A percentile compares a stretch with the other conserved stretches of the same genome.
These are phyloP conservation scores for Scheffersomyces segobiensis DNA, from an alignment of 1,139 yeast species.

Conservation along the genomic window DNA sequence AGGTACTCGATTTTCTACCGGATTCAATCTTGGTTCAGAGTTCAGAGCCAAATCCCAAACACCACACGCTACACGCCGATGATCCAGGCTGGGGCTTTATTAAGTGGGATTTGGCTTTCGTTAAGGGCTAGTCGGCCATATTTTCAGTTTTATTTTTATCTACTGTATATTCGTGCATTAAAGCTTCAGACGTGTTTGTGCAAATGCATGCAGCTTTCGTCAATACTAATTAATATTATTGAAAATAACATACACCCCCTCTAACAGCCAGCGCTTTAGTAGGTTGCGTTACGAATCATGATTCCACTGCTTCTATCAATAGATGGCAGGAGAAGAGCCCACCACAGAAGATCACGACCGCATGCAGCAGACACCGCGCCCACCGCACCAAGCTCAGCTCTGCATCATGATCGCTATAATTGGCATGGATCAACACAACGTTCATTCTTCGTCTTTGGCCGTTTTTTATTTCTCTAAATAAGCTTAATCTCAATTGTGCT, in stretches of 20 bases:
- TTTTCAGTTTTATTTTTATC: neutral
- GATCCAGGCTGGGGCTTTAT: neutral
- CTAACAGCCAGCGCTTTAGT: neutral
- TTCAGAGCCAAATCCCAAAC: neutral
- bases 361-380: neutral
- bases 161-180: neutral
- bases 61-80: neutral
- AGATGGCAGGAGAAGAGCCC: neutral
- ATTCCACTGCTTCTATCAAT: neutral
- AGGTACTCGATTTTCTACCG: no score
- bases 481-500: neutral
- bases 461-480: neutral
- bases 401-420: neutral
- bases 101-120: neutral
- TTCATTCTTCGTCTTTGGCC: neutral
- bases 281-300: neutral
- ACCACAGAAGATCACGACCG: neutral
- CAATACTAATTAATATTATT: neutral
- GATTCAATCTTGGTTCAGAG: no score
- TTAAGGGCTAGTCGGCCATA: neutral
- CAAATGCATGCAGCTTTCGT: neutral
- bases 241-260: neutral
- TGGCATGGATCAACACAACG: neutral
- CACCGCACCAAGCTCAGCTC: neutral
- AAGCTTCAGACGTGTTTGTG: neutral